A percentile compares a stretch with the other conserved stretches of the same genome.
These are phyloP conservation scores for Mucor saturninus DNA, from an alignment of 371 early-diverging fungal species.

Conservation along the genomic window DNA sequence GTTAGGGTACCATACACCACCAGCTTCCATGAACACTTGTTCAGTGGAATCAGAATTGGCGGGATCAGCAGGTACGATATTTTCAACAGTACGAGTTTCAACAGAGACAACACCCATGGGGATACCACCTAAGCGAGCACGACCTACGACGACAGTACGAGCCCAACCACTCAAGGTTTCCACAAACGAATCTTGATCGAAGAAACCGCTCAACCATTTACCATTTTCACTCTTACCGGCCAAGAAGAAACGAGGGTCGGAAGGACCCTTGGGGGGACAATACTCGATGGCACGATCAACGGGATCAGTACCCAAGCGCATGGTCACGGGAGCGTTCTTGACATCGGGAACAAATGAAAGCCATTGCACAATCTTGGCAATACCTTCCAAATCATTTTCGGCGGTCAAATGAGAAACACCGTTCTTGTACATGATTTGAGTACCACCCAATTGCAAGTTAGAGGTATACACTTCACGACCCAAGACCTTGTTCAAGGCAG, in stretches of 20 bases:
- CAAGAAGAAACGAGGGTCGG: slow-evolving; percentile 92
- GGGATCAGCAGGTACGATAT: slow-evolving; percentile 94
- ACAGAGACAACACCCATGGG: slow-evolving; percentile 98
- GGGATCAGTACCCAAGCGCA: slow-evolving; percentile 62
- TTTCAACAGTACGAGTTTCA: slow-evolving; percentile 92
- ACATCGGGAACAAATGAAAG: slow-evolving; percentile 86
- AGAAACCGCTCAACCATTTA: slow-evolving; percentile 88
- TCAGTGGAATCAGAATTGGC: slow-evolving; percentile 89
- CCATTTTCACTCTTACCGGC: slow-evolving; percentile 77
- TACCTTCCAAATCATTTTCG: slow-evolving; percentile 92
- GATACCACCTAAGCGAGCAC: slow-evolving; percentile 95
- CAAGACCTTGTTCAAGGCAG: slow-evolving; percentile 97
- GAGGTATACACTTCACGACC: slow-evolving; percentile 98
- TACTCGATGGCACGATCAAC: slow-evolving; percentile 79
- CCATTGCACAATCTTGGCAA: slow-evolving; percentile 94
- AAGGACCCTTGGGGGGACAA: slow-evolving; percentile 82
- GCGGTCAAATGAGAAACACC: slow-evolving; percentile 97
- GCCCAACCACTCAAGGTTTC: slow-evolving; percentile 81
- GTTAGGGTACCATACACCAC: slow-evolving; percentile 98
- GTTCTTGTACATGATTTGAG: slow-evolving; percentile 98
- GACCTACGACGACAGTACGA: slow-evolving; percentile 81
- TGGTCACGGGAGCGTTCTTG: slow-evolving; percentile 67
- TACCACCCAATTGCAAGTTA: slow-evolving; percentile 98
- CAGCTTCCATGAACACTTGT: slow-evolving; percentile 91
- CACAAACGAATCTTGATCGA: slow-evolving; percentile 89